A percentile compares a stretch with the other conserved stretches of the same genome.
phyloP scores from a whole-genome alignment of 306 rosid species.

The Trichosanthes truncata region DNA sequence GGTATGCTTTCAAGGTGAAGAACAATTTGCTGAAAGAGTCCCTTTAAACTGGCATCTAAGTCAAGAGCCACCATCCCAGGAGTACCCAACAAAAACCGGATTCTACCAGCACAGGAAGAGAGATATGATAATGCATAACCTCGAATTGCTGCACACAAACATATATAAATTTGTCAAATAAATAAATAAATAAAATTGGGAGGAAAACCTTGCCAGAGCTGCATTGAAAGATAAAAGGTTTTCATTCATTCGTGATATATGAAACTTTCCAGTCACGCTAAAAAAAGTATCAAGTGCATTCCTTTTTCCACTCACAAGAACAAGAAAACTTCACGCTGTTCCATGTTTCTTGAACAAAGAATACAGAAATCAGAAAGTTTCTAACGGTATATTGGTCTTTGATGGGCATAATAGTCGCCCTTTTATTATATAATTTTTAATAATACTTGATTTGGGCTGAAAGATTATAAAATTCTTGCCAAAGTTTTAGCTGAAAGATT shows the following conservation, averaged over 20 bases:
- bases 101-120: slow-evolving; percentile 89
- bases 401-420: not conserved
- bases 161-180: not conserved
- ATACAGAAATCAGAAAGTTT: not conserved
- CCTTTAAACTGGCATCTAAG: slow-evolving; percentile 72
- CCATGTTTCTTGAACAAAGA: not conserved
- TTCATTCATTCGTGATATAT: not conserved
- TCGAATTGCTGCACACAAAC: slow-evolving; percentile 78
- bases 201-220: not conserved
- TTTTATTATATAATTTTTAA: not conserved
- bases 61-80: slow-evolving; percentile 99
- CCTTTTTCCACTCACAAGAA: not conserved
- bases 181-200: not conserved
- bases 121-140: slow-evolving; percentile 93
- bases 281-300: not conserved
- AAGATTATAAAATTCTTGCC: too few species aligned
- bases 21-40: slow-evolving; percentile 67
- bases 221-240: not conserved
- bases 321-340: not conserved
- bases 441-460: too few species aligned
- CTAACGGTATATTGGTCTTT: not conserved
- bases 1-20: slow-evolving; percentile 88
- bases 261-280: not conserved
- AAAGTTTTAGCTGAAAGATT: too few species aligned
- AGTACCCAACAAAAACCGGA: slow-evolving; percentile 82